phyloP scores from a whole-genome alignment of 108 stramenopile genomes.

The Fistulifera solaris region DNA sequence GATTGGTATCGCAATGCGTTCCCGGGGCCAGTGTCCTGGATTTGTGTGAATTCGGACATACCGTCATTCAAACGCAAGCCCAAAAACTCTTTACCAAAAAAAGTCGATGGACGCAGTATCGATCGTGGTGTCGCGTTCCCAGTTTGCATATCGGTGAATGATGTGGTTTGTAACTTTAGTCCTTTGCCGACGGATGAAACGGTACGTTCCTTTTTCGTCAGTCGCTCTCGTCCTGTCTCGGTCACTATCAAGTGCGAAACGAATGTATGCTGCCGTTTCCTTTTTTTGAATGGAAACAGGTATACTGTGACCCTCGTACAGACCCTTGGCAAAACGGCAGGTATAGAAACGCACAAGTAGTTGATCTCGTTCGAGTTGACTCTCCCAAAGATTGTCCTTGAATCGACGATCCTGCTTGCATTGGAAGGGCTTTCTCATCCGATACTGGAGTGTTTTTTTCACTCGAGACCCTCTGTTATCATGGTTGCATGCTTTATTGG shows the following conservation, averaged over 20 bases:
- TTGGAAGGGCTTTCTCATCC: not conserved
- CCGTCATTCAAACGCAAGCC: conserved; percentile 56
- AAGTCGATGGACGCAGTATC: conserved; percentile 72
- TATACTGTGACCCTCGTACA: conserved; percentile 51
- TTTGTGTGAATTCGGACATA: conserved; percentile 82
- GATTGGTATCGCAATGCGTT: conserved; percentile 78
- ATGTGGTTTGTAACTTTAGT: conserved; percentile 94
- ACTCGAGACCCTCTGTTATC: conserved; percentile 53
- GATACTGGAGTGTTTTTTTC: too few relatives aligned
- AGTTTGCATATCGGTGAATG: conserved; percentile 97
- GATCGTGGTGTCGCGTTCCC: conserved; percentile 99
- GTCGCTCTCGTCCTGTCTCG: not conserved
- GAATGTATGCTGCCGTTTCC: conserved; percentile 40
- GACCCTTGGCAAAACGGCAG: conserved; percentile 13
- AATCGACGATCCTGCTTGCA: not conserved
- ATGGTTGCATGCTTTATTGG: conserved; percentile 38
- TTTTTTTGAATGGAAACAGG: conserved; percentile 19
- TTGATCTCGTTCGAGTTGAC: conserved; percentile 1
- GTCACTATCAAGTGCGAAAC: conserved; percentile 52
- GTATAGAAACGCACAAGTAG: conserved; percentile 4
- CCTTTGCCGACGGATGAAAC: conserved; percentile 85
- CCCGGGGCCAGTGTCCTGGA: conserved; percentile 89
- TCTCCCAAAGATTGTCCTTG: not conserved
- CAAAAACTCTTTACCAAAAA: conserved; percentile 77
- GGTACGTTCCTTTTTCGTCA: conserved; percentile 30